Percentiles rank a stretch among this genome's conserved stretches.
These are phyloP conservation scores for Paraurostyla sp. DNA, from an alignment of 73 alveolate species.

Conservation along the genomic window DNA sequence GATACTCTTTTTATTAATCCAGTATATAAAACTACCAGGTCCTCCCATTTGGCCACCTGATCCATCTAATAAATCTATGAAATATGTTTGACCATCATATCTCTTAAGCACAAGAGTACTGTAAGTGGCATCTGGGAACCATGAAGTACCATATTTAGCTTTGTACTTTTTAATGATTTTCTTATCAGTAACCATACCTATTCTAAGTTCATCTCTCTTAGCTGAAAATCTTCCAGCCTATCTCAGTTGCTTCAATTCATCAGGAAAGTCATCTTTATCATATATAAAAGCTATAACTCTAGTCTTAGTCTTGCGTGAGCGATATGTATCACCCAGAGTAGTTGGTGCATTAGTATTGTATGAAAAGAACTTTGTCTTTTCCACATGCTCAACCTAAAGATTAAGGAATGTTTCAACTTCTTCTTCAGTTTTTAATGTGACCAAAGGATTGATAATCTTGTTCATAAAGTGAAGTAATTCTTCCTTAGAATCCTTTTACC, in stretches of 20 bases:
- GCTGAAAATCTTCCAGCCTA: slow-evolving; percentile 35
- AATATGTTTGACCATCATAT: slow-evolving; percentile 12
- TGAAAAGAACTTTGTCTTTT: slow-evolving; percentile 51
- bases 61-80: not conserved
- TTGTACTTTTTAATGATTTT: slow-evolving; percentile 52
- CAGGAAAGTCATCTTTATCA: slow-evolving; percentile 49
- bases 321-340: slow-evolving; percentile 21
- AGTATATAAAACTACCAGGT: not conserved
- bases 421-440: slow-evolving; percentile 57
- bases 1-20: slow-evolving; percentile 64
- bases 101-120: slow-evolving; percentile 57
- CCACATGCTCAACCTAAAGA: slow-evolving; percentile 6
- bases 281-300: slow-evolving; percentile 62
- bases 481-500: not conserved
- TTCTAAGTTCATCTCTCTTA: slow-evolving; percentile 66
- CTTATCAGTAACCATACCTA: slow-evolving; percentile 56
- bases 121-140: slow-evolving; percentile 64
- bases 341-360: too few relatives aligned
- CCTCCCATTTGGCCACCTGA: not conserved
- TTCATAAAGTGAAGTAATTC: slow-evolving; percentile 50
- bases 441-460: slow-evolving; percentile 53
- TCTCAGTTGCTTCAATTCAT: slow-evolving; percentile 40
- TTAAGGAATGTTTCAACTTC: slow-evolving; percentile 31
- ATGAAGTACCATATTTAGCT: slow-evolving; percentile 29
- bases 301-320: slow-evolving; percentile 18